Evolutionary conservation across 495 filamentous ascomycete species (phyloP).

Genomic region (Xanthoparmelia taractica): DNA sequence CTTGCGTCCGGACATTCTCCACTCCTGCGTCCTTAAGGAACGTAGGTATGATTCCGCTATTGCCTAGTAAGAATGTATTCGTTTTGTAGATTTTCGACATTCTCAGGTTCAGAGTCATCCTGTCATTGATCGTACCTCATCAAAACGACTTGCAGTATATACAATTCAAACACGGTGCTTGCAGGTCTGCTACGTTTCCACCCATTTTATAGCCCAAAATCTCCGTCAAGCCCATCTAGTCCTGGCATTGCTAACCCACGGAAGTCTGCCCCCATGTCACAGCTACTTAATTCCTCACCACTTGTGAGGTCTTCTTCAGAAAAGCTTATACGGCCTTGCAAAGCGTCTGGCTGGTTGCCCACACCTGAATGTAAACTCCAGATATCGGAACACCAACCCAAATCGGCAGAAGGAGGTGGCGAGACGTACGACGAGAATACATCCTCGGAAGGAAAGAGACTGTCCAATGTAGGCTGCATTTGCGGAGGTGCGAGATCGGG

Average conservation of each 20-base stretch:
- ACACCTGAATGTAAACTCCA: conserved; percentile 35
- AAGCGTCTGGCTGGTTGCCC: conserved; percentile 34
- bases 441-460: conserved; percentile 39
- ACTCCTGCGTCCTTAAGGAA: not conserved
- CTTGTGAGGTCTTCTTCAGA: conserved; percentile 68
- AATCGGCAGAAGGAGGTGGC: conserved; percentile 18
- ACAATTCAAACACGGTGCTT: not conserved
- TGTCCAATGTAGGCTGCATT: conserved; percentile 25
- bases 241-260: conserved; percentile 11
- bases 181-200: not conserved
- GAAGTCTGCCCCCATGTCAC: conserved; percentile 27
- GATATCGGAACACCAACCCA: conserved; percentile 40
- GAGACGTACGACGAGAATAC: conserved; percentile 35
- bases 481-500: conserved; percentile 6
- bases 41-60: not conserved
- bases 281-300: conserved; percentile 23
- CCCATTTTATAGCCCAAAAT: conserved; percentile 15
- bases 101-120: not conserved
- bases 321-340: conserved; percentile 66
- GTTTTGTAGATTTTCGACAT: not conserved
- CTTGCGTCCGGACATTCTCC: conserved; percentile 8
- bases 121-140: not conserved
- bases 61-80: not conserved
- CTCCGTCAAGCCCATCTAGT: conserved; percentile 25
- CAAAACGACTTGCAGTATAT: not conserved